A percentile compares a stretch with the other conserved stretches of the same genome.
Evolutionary conservation across 257 asterid genomes (phyloP).

Genomic region (Orobanche coerulescens): DNA sequence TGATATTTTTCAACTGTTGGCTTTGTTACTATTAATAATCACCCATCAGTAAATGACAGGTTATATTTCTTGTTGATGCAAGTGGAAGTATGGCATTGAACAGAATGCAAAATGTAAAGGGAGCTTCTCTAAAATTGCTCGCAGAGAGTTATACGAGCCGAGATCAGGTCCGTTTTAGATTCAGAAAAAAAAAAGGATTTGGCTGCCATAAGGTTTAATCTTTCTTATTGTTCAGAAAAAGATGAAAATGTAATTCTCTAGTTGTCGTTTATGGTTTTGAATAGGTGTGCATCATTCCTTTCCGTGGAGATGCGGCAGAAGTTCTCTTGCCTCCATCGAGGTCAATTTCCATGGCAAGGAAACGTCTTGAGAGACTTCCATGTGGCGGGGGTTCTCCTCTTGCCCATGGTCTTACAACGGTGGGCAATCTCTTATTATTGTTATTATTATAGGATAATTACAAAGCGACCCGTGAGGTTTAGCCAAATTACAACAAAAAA

Average conservation of each 20-base stretch:
- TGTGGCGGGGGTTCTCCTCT: constrained; percentile 99
- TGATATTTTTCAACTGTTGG: neutral
- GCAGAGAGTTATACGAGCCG: constrained; percentile 99
- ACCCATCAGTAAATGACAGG: constrained; percentile 36
- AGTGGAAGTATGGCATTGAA: constrained; percentile 99
- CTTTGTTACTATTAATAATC: neutral
- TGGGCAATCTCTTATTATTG: constrained; percentile 25
- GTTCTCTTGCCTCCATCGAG: constrained; percentile 97
- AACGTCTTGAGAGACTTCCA: constrained; percentile 96
- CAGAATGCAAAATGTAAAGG: constrained; percentile 99
- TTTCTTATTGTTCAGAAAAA: neutral
- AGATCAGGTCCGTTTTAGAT: constrained; percentile 69
- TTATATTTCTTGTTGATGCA: constrained; percentile 95
- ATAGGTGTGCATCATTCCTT: constrained; percentile 91
- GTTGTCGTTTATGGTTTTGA: constrained; percentile 24
- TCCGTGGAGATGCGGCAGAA: constrained; percentile 99
- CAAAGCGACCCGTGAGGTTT: too few relatives aligned
- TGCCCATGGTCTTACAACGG: constrained; percentile 98
- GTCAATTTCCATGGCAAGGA: constrained; percentile 96
- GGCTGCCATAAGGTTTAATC: neutral
- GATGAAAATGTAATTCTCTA: neutral
- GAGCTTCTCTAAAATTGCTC: constrained; percentile 91
- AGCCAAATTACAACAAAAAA: too few relatives aligned
- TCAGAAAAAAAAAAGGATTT: too few relatives aligned
- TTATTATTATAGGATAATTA: neutral